phyloP scores from a whole-genome alignment of 371 early-diverging fungal species.

The Chytridium lagenaria region DNA sequence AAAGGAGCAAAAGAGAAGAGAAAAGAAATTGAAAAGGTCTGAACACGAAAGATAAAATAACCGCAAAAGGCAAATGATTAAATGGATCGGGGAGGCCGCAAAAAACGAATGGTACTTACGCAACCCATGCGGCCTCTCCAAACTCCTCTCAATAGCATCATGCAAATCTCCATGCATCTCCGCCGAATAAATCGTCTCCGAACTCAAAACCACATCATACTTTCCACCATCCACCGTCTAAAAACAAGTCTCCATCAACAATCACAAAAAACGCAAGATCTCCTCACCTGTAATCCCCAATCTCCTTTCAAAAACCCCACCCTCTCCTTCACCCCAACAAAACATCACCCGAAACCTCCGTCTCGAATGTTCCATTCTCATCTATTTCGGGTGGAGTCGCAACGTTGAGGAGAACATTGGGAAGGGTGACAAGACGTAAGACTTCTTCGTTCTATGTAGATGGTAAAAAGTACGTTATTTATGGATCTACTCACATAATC shows the following conservation, averaged over 20 bases:
- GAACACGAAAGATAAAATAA: too few species aligned
- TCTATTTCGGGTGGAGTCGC: slow-evolving; percentile 55
- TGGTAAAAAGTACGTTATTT: too few species aligned
- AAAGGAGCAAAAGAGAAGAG: background rate
- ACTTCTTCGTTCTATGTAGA: slow-evolving; percentile 88
- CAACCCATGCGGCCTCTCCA: slow-evolving; percentile 71
- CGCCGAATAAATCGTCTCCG: slow-evolving; percentile 90
- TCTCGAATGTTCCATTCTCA: slow-evolving; percentile 49
- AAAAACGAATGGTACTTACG: too few species aligned
- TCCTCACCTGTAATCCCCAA: slow-evolving; percentile 27
- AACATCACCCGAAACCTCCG: slow-evolving; percentile 33
- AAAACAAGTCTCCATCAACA: background rate
- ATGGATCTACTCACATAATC: slow-evolving; percentile 72
- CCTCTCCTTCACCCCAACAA: background rate
- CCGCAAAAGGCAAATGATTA: too few species aligned
- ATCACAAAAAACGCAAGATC: background rate
- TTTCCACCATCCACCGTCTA: slow-evolving; percentile 36
- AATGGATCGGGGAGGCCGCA: too few species aligned
- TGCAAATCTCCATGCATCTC: slow-evolving; percentile 63
- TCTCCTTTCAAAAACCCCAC: slow-evolving; percentile 18
- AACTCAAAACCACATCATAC: slow-evolving; percentile 89
- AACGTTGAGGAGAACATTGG: slow-evolving; percentile 86
- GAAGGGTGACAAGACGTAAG: slow-evolving; percentile 83
- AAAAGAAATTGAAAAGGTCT: too few species aligned
- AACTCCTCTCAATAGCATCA: slow-evolving; percentile 63